Evolutionary conservation across 129 eudicot species (phyloP), one percentile per base, ranked within the genome.

Genomic region (Apium graveolens): DNA sequence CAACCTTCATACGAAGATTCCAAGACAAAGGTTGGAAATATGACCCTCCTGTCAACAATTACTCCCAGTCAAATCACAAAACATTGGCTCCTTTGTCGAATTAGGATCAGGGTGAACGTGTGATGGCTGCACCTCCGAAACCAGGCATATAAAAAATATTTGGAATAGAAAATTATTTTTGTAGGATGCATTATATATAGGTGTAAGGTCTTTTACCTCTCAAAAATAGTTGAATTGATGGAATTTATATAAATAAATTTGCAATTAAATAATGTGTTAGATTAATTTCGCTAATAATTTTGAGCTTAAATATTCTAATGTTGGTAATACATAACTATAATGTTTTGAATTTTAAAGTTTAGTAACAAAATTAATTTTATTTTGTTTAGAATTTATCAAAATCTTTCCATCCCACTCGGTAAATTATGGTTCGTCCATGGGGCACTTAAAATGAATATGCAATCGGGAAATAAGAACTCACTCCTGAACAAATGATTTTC

Each of bases 11-110:
- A 2, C 98, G 94, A 76, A 90, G 97, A 74, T 83, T 87, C 98
- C 98, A 93, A 0, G 98, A 91, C 66, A 93, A 89, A 11, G 98
- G 92, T 78, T 93, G 98, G 80, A 90, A 93, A 81, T 91, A 93
- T 38, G 98, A 91, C 26, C 98, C 98, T 83, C 98, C 98, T 93
- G 78, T 71, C 12, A 75, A 83, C 43, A 45, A 81, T 42, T 48
- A 74, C 32, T n/a, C 41, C 31, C n/a, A 27, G 26, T 74, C 41
- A 74, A 41, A 16, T 74, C 39, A 43, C 17, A 27, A 74, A 74
- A 29, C 1, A n/a, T 73, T 73, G 55, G 76, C 37, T 41, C 12
- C 35, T 57, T 57, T 12, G 3, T 57, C 4, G 0, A 60, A 60
- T 32, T 60, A 26, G 68, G 34, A 11, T 32, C 32, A 9, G 13